Conservation (phyloP, 345 rosid species). For the Conringia planisiliqua region DNA sequence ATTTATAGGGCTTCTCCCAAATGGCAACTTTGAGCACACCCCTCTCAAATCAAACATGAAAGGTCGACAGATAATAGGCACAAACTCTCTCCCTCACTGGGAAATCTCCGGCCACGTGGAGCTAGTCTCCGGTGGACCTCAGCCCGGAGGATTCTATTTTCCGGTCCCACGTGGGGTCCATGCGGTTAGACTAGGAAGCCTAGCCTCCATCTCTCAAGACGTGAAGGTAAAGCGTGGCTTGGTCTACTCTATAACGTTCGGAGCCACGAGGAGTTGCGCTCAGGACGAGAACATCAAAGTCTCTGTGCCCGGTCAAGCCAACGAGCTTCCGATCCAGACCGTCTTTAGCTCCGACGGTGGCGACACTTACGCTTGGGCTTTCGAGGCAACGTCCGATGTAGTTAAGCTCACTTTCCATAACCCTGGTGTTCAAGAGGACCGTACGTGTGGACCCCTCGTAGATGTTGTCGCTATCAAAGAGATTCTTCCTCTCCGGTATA, state of each 20-base stretch:
- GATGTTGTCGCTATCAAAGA: slow-evolving; percentile 87
- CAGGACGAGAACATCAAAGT: slow-evolving; percentile 67
- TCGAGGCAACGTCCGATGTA: slow-evolving; percentile 42
- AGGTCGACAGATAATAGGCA: slow-evolving; percentile 62
- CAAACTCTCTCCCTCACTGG: slow-evolving; percentile 80
- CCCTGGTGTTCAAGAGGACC: slow-evolving; percentile 82
- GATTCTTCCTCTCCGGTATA: slow-evolving; percentile 43
- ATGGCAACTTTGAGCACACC: slow-evolving; percentile 65
- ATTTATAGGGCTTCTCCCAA: slow-evolving; percentile 50
- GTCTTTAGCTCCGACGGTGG: slow-evolving; percentile 77
- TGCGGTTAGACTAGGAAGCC: slow-evolving; percentile 72
- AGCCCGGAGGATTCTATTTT: slow-evolving; percentile 73
- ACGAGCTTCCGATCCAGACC: slow-evolving; percentile 69
- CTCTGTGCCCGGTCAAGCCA: slow-evolving; percentile 50
- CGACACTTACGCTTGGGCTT: slow-evolving; percentile 80
- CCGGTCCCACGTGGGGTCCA: slow-evolving; percentile 73
- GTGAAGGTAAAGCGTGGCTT: slow-evolving; percentile 39
- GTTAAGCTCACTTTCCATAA: slow-evolving; percentile 67
- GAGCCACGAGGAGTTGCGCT: slow-evolving; percentile 75
- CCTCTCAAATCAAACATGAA: slow-evolving; percentile 61
- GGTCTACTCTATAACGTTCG: slow-evolving; percentile 69
- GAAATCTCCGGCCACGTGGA: slow-evolving; percentile 66
- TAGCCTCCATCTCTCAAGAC: slow-evolving; percentile 65
- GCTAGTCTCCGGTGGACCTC: slow-evolving; percentile 73
- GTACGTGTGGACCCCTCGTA: slow-evolving; percentile 76